Conservation (phyloP, 352 stramenopile species). For the Aphanomyces euteiches region DNA sequence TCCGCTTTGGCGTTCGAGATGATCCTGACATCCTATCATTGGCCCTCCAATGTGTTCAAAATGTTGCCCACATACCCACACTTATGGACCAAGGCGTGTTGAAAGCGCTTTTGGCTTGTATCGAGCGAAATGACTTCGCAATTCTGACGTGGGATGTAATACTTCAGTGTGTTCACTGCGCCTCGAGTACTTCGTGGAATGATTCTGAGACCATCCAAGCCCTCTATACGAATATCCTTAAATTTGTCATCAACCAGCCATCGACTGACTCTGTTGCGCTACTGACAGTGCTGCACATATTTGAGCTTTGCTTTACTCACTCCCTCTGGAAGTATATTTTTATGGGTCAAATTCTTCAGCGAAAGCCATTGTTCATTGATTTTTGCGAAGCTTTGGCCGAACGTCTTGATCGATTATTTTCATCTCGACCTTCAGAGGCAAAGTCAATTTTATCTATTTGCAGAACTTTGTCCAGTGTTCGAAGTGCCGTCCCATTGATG, state of each 20-base stretch:
- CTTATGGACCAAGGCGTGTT: constrained; percentile 14
- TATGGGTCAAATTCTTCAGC: not conserved
- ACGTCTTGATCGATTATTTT: constrained; percentile 8
- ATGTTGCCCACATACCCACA: not conserved
- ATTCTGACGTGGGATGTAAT: not conserved
- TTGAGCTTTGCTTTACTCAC: constrained; percentile 1
- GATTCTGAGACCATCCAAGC: constrained; percentile 9
- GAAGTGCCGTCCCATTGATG: not conserved
- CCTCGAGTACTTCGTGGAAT: constrained; percentile 4
- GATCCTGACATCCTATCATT: not conserved
- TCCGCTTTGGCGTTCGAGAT: not conserved
- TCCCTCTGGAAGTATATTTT: constrained; percentile 11
- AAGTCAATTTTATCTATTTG: not conserved
- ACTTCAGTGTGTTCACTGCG: constrained; percentile 2
- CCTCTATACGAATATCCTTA: not conserved
- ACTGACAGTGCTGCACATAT: not conserved
- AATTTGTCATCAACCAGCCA: not conserved
- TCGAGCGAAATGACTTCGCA: not conserved
- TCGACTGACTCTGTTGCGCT: not conserved
- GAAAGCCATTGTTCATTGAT: constrained; percentile 17
- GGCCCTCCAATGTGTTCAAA: constrained; percentile 7
- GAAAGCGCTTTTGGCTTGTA: not conserved
- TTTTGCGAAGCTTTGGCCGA: constrained; percentile 20
- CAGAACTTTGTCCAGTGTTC: not conserved
- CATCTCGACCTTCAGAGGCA: not conserved